Evolutionary conservation across 352 stramenopile genomes (phyloP).

Genomic region (Phytophthora litchii): DNA sequence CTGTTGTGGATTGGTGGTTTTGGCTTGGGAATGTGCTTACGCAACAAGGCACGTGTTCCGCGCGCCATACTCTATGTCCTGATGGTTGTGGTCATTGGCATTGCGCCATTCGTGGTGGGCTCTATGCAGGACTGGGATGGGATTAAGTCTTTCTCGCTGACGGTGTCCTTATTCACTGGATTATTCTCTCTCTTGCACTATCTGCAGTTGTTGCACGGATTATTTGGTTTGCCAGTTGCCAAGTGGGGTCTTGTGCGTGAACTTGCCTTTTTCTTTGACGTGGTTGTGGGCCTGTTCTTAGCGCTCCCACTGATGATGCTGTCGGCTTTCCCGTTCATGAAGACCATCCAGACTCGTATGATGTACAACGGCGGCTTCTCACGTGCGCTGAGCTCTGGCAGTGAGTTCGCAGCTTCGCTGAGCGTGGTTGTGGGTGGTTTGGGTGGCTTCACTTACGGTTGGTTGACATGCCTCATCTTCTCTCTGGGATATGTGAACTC

Average conservation of each 20-base stretch:
- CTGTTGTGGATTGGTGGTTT: conserved; percentile 75
- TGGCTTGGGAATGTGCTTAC: conserved; percentile 49
- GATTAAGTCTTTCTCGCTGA: conserved; percentile 75
- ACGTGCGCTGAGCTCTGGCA: conserved; percentile 78
- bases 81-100: conserved; percentile 64
- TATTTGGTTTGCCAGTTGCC: conserved; percentile 65
- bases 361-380: conserved; percentile 93
- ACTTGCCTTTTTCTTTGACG: conserved; percentile 89
- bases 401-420: conserved; percentile 80
- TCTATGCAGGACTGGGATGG: conserved; percentile 66
- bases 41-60: conserved; percentile 65
- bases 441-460: conserved; percentile 79
- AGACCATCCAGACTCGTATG: conserved; percentile 89
- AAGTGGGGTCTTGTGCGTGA: conserved; percentile 75
- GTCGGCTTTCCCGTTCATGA: conserved; percentile 89
- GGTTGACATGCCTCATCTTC: conserved; percentile 82
- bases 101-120: conserved; percentile 64
- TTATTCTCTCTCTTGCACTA: conserved; percentile 83
- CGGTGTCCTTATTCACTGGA: conserved; percentile 71
- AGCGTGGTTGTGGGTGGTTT: conserved; percentile 76
- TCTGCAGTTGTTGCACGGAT: conserved; percentile 70
- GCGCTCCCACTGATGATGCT: conserved; percentile 74
- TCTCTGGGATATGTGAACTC: conserved; percentile 86
- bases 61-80: conserved; percentile 75
- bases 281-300: conserved; percentile 80